Conservation (phyloP, 73 alveolate genomes). For the Urostyla sp. region DNA sequence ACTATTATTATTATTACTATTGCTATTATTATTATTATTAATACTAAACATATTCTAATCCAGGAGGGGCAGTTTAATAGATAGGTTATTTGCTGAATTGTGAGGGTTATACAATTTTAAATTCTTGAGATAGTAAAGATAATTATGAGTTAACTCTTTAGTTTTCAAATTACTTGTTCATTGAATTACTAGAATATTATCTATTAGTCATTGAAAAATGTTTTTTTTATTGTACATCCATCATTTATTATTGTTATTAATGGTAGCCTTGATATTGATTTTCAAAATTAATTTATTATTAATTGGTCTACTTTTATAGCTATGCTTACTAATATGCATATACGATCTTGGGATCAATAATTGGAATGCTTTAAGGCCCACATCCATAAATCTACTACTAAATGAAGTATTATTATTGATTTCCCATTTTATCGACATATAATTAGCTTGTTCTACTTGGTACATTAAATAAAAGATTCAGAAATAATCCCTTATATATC, state of each 20-base stretch:
- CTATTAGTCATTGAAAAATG: background rate
- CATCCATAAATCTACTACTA: slow-evolving; percentile 45
- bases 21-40: slow-evolving; percentile 2
- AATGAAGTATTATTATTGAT: slow-evolving; percentile 3
- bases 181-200: background rate
- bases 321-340: slow-evolving; percentile 6
- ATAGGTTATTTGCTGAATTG: too few relatives aligned
- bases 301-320: slow-evolving; percentile 12
- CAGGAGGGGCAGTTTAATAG: too few relatives aligned
- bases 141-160: too few relatives aligned
- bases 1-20: background rate
- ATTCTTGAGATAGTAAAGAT: too few relatives aligned
- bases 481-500: slow-evolving; percentile 27
- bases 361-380: slow-evolving; percentile 50
- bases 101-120: too few relatives aligned
- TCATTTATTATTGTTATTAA: background rate
- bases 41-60: slow-evolving; percentile 15
- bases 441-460: slow-evolving; percentile 45
- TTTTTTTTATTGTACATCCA: too few relatives aligned
- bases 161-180: too few relatives aligned
- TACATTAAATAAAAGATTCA: slow-evolving; percentile 20
- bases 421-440: slow-evolving; percentile 22
- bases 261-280: background rate
- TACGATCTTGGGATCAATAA: slow-evolving; percentile 45
- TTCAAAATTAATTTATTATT: slow-evolving; percentile 16